Evolutionary conservation across 108 stramenopile genomes (phyloP).

Genomic region (Aureococcus anophagefferens): DNA sequence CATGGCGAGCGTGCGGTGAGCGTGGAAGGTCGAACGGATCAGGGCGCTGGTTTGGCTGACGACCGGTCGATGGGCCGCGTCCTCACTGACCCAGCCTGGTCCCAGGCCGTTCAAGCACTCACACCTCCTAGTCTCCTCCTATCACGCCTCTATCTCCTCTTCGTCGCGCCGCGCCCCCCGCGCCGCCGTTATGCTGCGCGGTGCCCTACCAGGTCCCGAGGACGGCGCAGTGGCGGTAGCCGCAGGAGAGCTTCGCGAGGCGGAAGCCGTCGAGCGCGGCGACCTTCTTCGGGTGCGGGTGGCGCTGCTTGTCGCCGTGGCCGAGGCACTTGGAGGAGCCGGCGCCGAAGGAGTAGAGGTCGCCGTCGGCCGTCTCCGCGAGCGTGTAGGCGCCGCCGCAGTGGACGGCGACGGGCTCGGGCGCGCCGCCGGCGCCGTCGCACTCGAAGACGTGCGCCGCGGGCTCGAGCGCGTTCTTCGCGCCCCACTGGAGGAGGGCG

Average conservation of each 20-base stretch:
- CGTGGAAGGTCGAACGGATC: too few species aligned
- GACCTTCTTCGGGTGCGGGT: conserved; percentile 11
- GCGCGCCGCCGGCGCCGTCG: not conserved
- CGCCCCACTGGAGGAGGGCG: conserved; percentile 43
- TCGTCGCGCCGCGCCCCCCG: too few species aligned
- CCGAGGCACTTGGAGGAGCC: conserved; percentile 4
- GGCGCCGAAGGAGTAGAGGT: not conserved
- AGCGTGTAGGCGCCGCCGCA: conserved; percentile 6
- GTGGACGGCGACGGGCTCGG: not conserved
- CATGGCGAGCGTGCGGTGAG: too few species aligned
- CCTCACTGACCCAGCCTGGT: too few species aligned
- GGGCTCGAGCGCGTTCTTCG: conserved; percentile 27
- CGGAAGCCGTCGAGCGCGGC: not conserved
- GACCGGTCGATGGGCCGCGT: too few species aligned
- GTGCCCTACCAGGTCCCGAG: not conserved
- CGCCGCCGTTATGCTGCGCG: too few species aligned
- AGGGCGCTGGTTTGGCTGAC: too few species aligned
- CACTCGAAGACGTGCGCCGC: conserved; percentile 5
- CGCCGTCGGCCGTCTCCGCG: not conserved
- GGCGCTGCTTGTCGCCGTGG: conserved; percentile 11
- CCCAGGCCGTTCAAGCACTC: too few species aligned
- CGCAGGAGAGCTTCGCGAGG: not conserved
- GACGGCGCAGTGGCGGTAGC: not conserved
- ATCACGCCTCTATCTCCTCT: too few species aligned
- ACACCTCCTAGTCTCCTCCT: too few species aligned